Percentiles rank a stretch among this genome's conserved stretches.
phyloP scores from a whole-genome alignment of 2,329 filamentous ascomycete species.

The Beauveria rudraprayagi region DNA sequence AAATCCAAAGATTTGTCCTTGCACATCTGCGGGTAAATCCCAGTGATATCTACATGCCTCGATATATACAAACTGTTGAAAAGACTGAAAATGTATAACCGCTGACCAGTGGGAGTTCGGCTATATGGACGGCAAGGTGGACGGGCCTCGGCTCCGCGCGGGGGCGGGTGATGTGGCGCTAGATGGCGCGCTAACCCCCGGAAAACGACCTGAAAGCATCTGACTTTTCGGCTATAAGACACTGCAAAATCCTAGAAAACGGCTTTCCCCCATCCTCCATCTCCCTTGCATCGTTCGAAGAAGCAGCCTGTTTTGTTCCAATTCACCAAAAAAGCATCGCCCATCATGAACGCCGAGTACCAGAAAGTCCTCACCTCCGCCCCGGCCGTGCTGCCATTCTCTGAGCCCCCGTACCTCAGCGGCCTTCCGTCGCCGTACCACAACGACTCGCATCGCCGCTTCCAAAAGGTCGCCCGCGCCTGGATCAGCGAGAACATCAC shows the following conservation, averaged over 20 bases:
- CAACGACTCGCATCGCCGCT: slow-evolving; percentile 53
- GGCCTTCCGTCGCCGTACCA: slow-evolving; percentile 68
- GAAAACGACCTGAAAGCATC: neutral
- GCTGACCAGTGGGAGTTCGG: neutral
- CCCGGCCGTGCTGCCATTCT: slow-evolving; percentile 45
- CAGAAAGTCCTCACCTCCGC: slow-evolving; percentile 8
- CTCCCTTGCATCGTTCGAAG: neutral
- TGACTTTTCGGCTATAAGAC: slow-evolving; percentile 6
- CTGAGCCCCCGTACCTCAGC: slow-evolving; percentile 61
- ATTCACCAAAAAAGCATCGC: neutral
- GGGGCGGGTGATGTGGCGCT: neutral
- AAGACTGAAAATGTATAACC: neutral
- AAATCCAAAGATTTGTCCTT: too few species aligned
- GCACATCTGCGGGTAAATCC: too few species aligned
- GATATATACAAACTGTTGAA: too few species aligned
- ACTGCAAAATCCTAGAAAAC: neutral
- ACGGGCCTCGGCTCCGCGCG: slow-evolving; percentile 8
- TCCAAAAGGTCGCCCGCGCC: slow-evolving; percentile 58
- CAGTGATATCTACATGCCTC: neutral
- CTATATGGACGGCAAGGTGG: slow-evolving; percentile 2
- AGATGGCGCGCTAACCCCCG: neutral
- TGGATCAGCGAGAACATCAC: slow-evolving; percentile 58
- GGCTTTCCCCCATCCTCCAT: too few species aligned
- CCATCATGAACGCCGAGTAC: slow-evolving; percentile 9
- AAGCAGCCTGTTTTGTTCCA: neutral